These are phyloP conservation scores for Hypoxylon subgilvum DNA, from an alignment of 495 filamentous ascomycete species.

Conservation along the genomic window DNA sequence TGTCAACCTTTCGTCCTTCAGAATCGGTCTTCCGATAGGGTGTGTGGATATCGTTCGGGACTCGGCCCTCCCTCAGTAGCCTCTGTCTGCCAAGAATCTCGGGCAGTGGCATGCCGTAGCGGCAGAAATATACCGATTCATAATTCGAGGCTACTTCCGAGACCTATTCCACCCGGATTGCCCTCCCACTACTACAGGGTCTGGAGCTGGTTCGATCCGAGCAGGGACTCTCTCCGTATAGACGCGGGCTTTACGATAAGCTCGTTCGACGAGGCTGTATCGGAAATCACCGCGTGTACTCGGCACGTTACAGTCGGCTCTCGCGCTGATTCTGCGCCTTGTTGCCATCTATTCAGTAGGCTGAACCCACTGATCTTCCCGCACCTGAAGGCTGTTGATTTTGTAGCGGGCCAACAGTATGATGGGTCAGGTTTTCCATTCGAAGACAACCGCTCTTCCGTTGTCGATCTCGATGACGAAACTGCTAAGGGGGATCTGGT, in stretches of 20 bases:
- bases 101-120: constrained; percentile 1
- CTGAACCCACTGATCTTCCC: neutral
- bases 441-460: too few species aligned
- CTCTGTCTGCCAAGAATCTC: constrained; percentile 21
- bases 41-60: neutral
- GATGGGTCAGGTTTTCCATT: neutral
- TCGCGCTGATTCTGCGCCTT: neutral
- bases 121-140: neutral
- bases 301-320: neutral
- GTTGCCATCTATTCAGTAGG: too few species aligned
- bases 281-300: neutral
- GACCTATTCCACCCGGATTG: neutral
- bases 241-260: neutral
- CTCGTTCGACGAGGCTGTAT: neutral
- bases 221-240: neutral
- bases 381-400: neutral
- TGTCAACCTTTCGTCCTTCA: too few species aligned
- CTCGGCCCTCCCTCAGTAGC: constrained; percentile 4
- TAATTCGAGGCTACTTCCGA: neutral
- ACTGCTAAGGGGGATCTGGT: neutral
- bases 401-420: neutral
- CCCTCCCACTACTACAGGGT: neutral
- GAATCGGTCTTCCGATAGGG: too few species aligned
- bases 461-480: neutral
- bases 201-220: constrained; percentile 14